These are phyloP conservation scores for Coemansia furcata DNA, from an alignment of 192 early-diverging fungal genomes.

Conservation along the genomic window DNA sequence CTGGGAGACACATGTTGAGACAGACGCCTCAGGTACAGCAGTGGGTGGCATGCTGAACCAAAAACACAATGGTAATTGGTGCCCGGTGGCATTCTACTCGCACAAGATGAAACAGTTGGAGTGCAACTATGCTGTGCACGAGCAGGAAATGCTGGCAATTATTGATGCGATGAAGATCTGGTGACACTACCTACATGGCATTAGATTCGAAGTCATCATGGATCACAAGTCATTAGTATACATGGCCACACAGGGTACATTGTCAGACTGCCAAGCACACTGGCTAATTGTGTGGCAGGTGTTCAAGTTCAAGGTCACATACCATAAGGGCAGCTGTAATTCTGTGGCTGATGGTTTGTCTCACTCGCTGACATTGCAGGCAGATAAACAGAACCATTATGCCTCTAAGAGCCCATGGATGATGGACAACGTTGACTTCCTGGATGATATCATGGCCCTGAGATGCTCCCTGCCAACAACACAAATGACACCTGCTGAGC, in stretches of 20 bases:
- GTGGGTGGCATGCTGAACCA: slow-evolving; percentile 14
- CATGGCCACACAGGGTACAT: not conserved
- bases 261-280: not conserved
- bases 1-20: not conserved
- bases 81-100: slow-evolving; percentile 23
- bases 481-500: too few relatives aligned
- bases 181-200: not conserved
- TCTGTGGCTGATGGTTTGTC: slow-evolving; percentile 3
- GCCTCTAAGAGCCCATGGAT: not conserved
- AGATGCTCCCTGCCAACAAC: too few relatives aligned
- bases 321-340: slow-evolving; percentile 6
- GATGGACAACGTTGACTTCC: not conserved
- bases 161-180: not conserved
- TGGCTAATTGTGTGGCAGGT: not conserved
- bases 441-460: too few relatives aligned
- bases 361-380: not conserved
- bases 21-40: slow-evolving; percentile 8
- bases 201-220: not conserved
- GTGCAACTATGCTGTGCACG: slow-evolving; percentile 1
- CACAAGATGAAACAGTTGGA: not conserved
- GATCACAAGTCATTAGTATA: slow-evolving; percentile 4
- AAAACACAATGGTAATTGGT: not conserved
- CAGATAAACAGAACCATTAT: not conserved
- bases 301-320: not conserved
- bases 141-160: slow-evolving; percentile 14